Conservation (phyloP, 345 rosid species). For the Eucalyptus urophylla region DNA sequence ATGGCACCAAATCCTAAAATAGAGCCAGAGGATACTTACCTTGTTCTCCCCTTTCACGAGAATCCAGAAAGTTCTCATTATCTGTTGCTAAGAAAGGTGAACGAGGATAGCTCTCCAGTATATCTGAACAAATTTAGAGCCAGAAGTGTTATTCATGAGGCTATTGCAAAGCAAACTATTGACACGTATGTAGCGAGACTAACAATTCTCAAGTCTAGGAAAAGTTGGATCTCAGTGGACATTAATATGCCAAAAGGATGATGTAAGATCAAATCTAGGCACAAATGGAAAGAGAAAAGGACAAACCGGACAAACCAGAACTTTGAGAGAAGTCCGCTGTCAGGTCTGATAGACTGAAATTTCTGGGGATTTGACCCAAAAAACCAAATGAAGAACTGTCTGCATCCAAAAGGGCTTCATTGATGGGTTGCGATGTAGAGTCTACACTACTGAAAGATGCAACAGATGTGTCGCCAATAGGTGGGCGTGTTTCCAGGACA, state of each 20-base stretch:
- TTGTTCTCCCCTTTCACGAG: conserved; percentile 52
- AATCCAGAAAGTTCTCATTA: conserved; percentile 35
- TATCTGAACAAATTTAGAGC: conserved; percentile 33
- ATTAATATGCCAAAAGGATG: not conserved
- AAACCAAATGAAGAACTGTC: conserved; percentile 68
- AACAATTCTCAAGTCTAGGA: not conserved
- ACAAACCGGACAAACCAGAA: conserved; percentile 46
- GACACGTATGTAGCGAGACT: not conserved
- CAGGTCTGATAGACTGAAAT: conserved; percentile 90
- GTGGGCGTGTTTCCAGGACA: conserved; percentile 52
- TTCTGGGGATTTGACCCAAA: conserved; percentile 70
- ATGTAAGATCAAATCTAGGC: not conserved
- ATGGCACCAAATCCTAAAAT: not conserved
- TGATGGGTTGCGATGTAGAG: conserved; percentile 59
- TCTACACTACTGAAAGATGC: conserved; percentile 66
- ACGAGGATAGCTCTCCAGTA: conserved; percentile 69
- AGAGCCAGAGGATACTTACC: conserved; percentile 13
- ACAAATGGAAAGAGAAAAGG: not conserved
- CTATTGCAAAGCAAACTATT: not conserved
- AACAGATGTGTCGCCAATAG: conserved; percentile 59
- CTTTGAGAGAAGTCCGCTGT: conserved; percentile 82
- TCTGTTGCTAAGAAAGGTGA: conserved; percentile 68
- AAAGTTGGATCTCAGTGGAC: not conserved
- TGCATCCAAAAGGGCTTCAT: conserved; percentile 61
- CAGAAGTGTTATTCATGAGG: not conserved